Base-by-base conservation (phyloP, 169 alveolate genomes). In the Plasmodium reichenowi region DNA sequence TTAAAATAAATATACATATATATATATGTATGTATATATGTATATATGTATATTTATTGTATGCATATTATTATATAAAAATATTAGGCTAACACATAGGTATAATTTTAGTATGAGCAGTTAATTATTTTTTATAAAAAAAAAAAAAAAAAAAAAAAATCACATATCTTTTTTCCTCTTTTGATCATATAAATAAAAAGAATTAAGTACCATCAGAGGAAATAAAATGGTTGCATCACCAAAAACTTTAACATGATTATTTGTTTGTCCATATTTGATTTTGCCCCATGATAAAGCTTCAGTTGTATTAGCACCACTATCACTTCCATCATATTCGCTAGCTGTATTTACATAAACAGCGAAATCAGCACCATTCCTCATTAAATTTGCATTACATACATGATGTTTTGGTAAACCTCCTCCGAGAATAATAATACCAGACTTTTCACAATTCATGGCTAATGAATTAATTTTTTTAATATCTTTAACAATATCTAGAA, bases 231-330 rank as follows among this genome's bases (percentile, higher is more conserved):
- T 93, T 9, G 99, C 98, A 74, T 98, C 99, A 26, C 98, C 97
- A 88, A 95, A 97, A n/a, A 99, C 98, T 95, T 99, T 99, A 50
- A 98, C 99, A 54, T 98, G 99, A 74, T 94, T 88, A 17, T 99
- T 96, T 52, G 96, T 96, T 59, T 94, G 88, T 22, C 74, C 89
- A 10, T 96, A 91, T 90, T 97, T 97, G 70, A 99, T 98, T 95
- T 99, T 99, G 8, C 99, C 99, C 99, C 99, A 98, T 88, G 99
- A 96, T 50, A 98, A 98, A 29, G 99, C 99, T 93, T 99, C 99
- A 89, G 98, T 99, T 6, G 99, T 99, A 68, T 97, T 95, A 15
- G 99, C 99, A 10, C 99, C 99, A 47, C 99, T 96, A 95, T 99
- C 99, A 56, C 99, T 95, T 32, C 99, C 99, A 93, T 99, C 99